Evolutionary conservation across 257 asterid genomes (phyloP).

Genomic region (Solanum tacnaense): DNA sequence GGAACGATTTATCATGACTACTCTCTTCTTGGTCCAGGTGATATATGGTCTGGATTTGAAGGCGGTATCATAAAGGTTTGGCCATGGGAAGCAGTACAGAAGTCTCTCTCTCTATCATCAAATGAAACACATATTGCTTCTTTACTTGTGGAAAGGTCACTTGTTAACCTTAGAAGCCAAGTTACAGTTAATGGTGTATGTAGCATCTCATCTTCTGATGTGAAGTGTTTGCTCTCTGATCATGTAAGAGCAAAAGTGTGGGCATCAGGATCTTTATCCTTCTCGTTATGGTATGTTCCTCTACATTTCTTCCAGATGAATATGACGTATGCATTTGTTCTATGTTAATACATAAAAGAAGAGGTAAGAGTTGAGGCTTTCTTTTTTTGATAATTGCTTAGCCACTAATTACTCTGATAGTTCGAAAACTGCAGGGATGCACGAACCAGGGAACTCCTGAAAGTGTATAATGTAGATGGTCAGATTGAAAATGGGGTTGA

Average conservation of each 20-base stretch:
- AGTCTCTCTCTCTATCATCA: conserved; percentile 57
- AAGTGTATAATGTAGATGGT: conserved; percentile 76
- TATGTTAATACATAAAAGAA: background rate
- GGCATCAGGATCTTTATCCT: conserved; percentile 70
- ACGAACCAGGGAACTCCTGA: conserved; percentile 75
- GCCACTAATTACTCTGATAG: conserved; percentile 7
- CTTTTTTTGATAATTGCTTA: background rate
- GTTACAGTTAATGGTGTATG: conserved; percentile 80
- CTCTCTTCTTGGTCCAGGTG: conserved; percentile 41
- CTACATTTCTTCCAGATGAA: background rate
- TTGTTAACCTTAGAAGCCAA: conserved; percentile 70
- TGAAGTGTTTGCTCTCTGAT: conserved; percentile 64
- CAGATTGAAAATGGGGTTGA: conserved; percentile 75
- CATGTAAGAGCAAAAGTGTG: conserved; percentile 59
- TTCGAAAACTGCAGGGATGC: conserved; percentile 63
- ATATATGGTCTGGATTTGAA: conserved; percentile 92
- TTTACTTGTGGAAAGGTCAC: conserved; percentile 70
- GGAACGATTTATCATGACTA: background rate
- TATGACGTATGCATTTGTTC: background rate
- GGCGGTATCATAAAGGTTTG: conserved; percentile 67
- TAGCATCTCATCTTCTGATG: conserved; percentile 77
- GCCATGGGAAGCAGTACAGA: conserved; percentile 87
- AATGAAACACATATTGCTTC: conserved; percentile 90
- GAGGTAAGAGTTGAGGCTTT: background rate
- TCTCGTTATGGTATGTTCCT: conserved; percentile 65